Base-by-base conservation (phyloP, 2,329 filamentous ascomycete species). In the Samsoniella hepiali region DNA sequence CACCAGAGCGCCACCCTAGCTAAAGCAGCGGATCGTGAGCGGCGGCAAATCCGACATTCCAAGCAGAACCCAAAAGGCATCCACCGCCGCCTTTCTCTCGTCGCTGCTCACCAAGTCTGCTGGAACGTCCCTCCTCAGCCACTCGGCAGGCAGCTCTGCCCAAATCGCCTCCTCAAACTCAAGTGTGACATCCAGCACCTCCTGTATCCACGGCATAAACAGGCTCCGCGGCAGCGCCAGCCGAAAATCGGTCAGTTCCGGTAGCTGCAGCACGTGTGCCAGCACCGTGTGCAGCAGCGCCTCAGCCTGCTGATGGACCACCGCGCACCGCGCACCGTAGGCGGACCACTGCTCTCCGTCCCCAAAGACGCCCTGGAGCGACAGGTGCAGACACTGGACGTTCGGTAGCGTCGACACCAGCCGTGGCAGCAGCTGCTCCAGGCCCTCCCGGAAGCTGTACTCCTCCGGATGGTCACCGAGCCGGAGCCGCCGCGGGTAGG, bases 181-280 rank as follows among this genome's bases (percentile, higher is more conserved):
- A 2, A 51, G 34, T 15, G 34, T 51, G 7, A 59, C 27, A n/a
- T 42, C 44, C 47, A 59, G 10, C 4, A 40, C 34, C 17, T 59
- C 57, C 15, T 59, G 57, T 15, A 59, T 2, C 57, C 57, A 59
- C 45, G 57, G 47, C 57, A 59, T 49, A 22, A 40, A 59, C 17
- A 59, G 27, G 34, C 57, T 59, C 45, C 57, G 17, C 34, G 57
- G 57, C 22, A 59, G 36, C 13, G 45, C 57, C 45, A 59, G 9
- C 7, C 57, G 13, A 22, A 59, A 51, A 1, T 59, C 57, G 5
- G 13, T 50, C 27, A 59, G n/a, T 8, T 15, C 32, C 1, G 13
- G 57, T 17, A 59, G 22, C 45, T 29, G 34, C 47, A 59, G 9
- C 8, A 51, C 34, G 5, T 50, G 27, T 34, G 9, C 22, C 27